Evolutionary conservation across 768 basidiomycete genomes (phyloP), one percentile per base, ranked within the genome.

Genomic region (Tulasnella sp.): DNA sequence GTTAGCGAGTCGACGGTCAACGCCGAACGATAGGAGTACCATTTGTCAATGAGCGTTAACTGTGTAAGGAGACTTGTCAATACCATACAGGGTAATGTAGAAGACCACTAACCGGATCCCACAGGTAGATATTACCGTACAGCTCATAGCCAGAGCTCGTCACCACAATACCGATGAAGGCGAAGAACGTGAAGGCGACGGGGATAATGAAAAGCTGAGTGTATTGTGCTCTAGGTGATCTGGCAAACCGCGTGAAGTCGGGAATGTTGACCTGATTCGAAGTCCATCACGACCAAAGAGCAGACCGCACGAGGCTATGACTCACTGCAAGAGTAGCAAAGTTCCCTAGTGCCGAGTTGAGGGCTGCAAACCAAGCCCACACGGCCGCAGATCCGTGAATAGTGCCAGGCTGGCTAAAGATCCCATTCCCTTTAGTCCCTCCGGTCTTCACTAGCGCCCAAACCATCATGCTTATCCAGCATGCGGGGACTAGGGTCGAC

Each of bases 181-280:
- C 82, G 54, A 79, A 78, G 31, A 88, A 69, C 2, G 84, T 86
- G 67, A 92, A 90, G 14, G 79, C 76, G 19, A 81, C 66, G 2
- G 88, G 87, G 58, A 92, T 87, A 62, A 89, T 79, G 54, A 81
- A 60, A 21, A 86, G 66, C 63, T 90, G 88, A 42, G 86, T 71
- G 62, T 78, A 83, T 76, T 86, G 83, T 1, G 78, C 76, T 69
- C 75, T 62, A 12, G 62, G 43, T 2, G 31, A 50, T 29, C 56
- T 63, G 62, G 87, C 84, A 68, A 91, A 90, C 64, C 88, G 77
- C 75, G 88, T 88, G 65, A 93, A 89, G 68, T 93, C 90, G 1
- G 88, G 83, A 58, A 89, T 87, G 64, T 89, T 89, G 61, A 66
- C 56, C 2, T n/a, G n/a, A n/a, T n/a, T n/a, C n/a, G n/a, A n/a